Evolutionary conservation across 108 stramenopile species (phyloP), one percentile per base, ranked within the genome.

Genomic region (Epithemia pelagica): DNA sequence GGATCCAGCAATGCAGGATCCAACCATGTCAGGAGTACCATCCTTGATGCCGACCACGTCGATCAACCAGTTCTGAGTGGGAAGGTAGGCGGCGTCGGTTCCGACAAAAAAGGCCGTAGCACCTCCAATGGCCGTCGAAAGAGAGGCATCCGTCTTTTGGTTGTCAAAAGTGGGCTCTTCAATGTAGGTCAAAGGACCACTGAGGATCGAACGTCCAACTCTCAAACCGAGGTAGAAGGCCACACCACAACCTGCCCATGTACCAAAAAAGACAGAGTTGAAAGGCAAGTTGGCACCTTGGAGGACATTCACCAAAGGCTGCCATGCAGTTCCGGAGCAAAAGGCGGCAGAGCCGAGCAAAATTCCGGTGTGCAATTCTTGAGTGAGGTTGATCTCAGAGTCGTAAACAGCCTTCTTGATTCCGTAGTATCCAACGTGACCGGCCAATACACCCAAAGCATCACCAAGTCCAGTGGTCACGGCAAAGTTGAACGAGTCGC

Each of bases 31-130:
- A 2, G 83, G 64, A 30, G 83, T 85, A 15, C 77, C 76, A 28
- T 85, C 87, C 0, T 71, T 55, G 61, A 91, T 88, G 1, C 90
- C 90, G 10, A 91, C 90, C n/a, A 81, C 63, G 62, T 78, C 60
- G 20, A 85, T 75, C 73, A 91, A 78, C 70, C 86, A 91, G 83
- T 91, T 91, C 59, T 91, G 85, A n/a, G 77, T 67, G 30, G 84
- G 85, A 21, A 88, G 80, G 63, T 91, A 91, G 27, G 85, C 85
- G 15, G 83, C 80, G 69, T 91, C 90, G 0, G 90, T 91, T 10
- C 90, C 90, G 21, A 91, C 90, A 64, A 91, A 91, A 74, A 87
- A 87, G 25, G 82, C 87, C 5, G 90, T 88, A n/a, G 90, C 90
- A 10, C 85, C 87, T 52, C 90, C 90, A 66, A 91, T 91, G 57